A percentile compares a stretch with the other conserved stretches of the same genome.
Evolutionary conservation across 441 rosid genomes (phyloP).

Genomic region (Corymbia citriodora): DNA sequence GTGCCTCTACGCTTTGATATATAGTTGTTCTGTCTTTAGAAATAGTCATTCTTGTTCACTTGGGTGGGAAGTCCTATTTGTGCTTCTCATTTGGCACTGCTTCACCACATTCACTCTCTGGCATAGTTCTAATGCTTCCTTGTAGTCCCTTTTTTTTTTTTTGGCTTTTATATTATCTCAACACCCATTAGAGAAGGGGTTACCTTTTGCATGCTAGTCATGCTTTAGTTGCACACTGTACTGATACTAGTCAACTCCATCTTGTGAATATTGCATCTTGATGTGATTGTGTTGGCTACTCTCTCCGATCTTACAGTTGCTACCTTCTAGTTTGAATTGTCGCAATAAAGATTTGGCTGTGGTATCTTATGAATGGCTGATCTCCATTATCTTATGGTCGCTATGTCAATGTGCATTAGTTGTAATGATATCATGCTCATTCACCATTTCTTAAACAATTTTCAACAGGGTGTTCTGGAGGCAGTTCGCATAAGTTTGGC

Average conservation of each 20-base stretch:
- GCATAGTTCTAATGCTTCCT: background rate
- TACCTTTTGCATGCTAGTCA: background rate
- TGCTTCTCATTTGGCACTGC: background rate
- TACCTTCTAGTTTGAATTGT: background rate
- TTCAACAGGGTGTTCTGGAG: constrained; percentile 89
- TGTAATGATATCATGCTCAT: background rate
- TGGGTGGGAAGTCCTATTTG: background rate
- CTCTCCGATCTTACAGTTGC: background rate
- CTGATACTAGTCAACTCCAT: background rate
- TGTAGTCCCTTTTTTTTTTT: background rate
- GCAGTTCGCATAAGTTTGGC: constrained; percentile 99
- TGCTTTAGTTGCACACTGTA: background rate
- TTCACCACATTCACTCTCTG: background rate
- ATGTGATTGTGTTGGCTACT: background rate
- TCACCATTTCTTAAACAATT: background rate
- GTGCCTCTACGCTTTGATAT: background rate
- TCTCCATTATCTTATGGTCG: background rate
- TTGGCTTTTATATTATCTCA: background rate
- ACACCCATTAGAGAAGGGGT: background rate
- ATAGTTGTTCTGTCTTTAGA: background rate
- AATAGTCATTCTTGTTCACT: background rate
- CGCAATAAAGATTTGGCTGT: background rate
- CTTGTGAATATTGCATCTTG: background rate
- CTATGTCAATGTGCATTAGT: background rate
- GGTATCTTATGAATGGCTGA: background rate